Evolutionary conservation across 1,284 basidiomycete genomes (phyloP).

Genomic region (Schizopora paradoxa): DNA sequence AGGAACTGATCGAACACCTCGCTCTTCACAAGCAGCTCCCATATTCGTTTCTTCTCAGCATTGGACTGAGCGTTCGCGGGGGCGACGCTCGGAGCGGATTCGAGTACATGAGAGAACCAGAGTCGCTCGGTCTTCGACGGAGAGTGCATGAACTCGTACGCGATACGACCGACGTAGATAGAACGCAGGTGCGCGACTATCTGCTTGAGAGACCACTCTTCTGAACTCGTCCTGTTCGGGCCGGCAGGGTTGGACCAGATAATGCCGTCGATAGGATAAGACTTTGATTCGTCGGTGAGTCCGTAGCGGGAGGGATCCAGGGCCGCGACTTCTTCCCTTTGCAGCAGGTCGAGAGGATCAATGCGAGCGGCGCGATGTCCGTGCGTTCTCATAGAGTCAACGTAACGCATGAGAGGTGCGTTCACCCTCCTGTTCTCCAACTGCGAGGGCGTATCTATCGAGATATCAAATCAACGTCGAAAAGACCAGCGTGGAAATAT

Average conservation of each 20-base stretch:
- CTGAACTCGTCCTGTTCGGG: constrained; percentile 38
- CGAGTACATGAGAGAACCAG: constrained; percentile 83
- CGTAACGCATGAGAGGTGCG: constrained; percentile 78
- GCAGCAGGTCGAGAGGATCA: constrained; percentile 82
- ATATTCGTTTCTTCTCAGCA: constrained; percentile 50
- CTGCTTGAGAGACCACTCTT: constrained; percentile 65
- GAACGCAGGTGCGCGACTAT: constrained; percentile 65
- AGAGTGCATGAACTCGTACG: constrained; percentile 88
- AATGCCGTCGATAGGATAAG: constrained; percentile 76
- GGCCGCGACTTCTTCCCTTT: constrained; percentile 79
- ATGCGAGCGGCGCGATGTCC: constrained; percentile 78
- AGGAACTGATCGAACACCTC: constrained; percentile 82
- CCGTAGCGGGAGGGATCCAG: constrained; percentile 78
- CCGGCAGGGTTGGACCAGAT: constrained; percentile 61
- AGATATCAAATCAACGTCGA: constrained; percentile 1
- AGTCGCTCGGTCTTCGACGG: constrained; percentile 73
- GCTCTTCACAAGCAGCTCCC: constrained; percentile 63
- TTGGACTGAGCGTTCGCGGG: constrained; percentile 30
- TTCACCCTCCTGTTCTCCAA: constrained; percentile 71
- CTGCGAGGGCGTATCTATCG: constrained; percentile 66
- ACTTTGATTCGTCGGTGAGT: constrained; percentile 44
- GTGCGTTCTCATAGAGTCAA: constrained; percentile 77
- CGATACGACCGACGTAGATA: constrained; percentile 78
- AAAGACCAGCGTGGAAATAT: not conserved
- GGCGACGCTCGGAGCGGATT: constrained; percentile 50